These are phyloP conservation scores for Alternaria sp. DNA, from an alignment of 2,329 filamentous ascomycete species.

Conservation along the genomic window DNA sequence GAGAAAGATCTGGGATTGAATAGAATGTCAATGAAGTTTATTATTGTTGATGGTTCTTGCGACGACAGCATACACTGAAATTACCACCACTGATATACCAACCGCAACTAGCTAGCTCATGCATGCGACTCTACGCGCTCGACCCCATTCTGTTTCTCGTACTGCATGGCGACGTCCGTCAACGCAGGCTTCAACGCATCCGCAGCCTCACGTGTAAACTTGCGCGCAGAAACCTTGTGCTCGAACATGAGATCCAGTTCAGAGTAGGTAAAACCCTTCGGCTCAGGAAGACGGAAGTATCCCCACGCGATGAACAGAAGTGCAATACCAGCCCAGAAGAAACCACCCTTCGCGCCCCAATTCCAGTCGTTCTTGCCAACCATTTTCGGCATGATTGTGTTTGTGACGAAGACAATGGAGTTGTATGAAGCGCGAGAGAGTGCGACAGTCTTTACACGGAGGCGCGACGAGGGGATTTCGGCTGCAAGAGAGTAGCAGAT, in stretches of 20 bases:
- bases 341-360: constrained; percentile 36
- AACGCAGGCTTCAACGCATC: constrained; percentile 29
- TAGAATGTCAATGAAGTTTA: neutral
- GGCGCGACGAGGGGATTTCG: constrained; percentile 79
- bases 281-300: constrained; percentile 36
- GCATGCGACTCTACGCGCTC: constrained; percentile 29
- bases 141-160: constrained; percentile 28
- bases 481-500: constrained; percentile 87
- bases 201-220: constrained; percentile 33
- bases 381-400: constrained; percentile 38
- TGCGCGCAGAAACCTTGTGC: constrained; percentile 34
- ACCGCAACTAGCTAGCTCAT: neutral
- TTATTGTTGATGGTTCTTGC: neutral
- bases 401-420: constrained; percentile 34
- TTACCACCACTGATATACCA: neutral
- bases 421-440: constrained; percentile 66
- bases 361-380: constrained; percentile 36
- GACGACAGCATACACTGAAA: neutral
- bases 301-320: constrained; percentile 32
- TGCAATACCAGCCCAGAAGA: constrained; percentile 35
- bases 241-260: constrained; percentile 36
- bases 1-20: neutral
- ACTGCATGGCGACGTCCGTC: constrained; percentile 25
- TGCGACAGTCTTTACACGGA: constrained; percentile 90
- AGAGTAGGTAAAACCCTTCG: constrained; percentile 32